Percentiles rank a stretch among this genome's conserved stretches.
Evolutionary conservation across 495 filamentous ascomycete species (phyloP).

Genomic region (Trichocladium antarcticum): DNA sequence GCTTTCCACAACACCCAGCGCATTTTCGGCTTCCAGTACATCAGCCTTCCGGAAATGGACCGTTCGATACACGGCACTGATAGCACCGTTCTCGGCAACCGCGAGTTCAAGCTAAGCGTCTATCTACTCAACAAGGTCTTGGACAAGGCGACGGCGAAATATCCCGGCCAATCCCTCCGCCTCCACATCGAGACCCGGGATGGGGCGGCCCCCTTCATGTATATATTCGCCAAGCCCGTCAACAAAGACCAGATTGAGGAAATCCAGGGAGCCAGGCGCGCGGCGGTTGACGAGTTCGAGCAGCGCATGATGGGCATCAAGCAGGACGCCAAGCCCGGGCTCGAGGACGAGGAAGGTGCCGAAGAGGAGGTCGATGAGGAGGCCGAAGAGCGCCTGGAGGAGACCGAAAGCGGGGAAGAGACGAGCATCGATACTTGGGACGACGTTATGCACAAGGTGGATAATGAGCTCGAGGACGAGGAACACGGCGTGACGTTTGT

Average conservation of each 20-base stretch:
- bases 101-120: slow-evolving; percentile 77
- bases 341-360: neutral
- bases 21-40: slow-evolving; percentile 97
- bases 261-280: slow-evolving; percentile 57
- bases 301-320: slow-evolving; percentile 44
- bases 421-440: slow-evolving; percentile 36
- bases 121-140: slow-evolving; percentile 65
- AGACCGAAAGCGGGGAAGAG: slow-evolving; percentile 19
- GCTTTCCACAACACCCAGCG: slow-evolving; percentile 90
- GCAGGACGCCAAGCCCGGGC: neutral
- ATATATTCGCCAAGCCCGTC: slow-evolving; percentile 80
- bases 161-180: slow-evolving; percentile 63
- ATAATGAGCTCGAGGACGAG: slow-evolving; percentile 44
- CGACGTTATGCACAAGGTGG: slow-evolving; percentile 42
- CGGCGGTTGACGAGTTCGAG: slow-evolving; percentile 57
- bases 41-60: slow-evolving; percentile 81
- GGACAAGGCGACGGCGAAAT: slow-evolving; percentile 60
- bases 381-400: slow-evolving; percentile 13
- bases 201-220: slow-evolving; percentile 55
- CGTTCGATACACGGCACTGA: slow-evolving; percentile 63
- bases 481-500: slow-evolving; percentile 36
- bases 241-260: slow-evolving; percentile 54
- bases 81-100: slow-evolving; percentile 57
- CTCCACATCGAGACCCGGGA: slow-evolving; percentile 77
- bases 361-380: slow-evolving; percentile 11